Percentiles rank a stretch among this genome's conserved stretches.
These are phyloP conservation scores for Geranium incanum DNA, from an alignment of 441 rosid genomes.

Conservation along the genomic window DNA sequence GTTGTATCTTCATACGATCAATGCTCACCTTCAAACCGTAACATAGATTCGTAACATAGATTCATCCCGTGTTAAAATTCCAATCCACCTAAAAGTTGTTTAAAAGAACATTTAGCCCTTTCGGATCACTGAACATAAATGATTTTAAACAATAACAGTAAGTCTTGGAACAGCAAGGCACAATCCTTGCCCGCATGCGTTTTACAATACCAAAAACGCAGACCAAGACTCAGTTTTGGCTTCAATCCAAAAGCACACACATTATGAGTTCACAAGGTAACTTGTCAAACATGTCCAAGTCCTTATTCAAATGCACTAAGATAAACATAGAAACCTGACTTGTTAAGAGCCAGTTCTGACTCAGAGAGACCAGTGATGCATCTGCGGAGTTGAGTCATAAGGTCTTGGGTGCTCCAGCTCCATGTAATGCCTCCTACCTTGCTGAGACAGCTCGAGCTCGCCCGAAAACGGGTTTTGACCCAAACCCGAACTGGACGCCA, in stretches of 20 bases:
- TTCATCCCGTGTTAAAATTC: too few species aligned
- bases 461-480: constrained; percentile 43
- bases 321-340: background rate
- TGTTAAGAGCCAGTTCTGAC: constrained; percentile 27
- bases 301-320: background rate
- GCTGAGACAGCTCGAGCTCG: constrained; percentile 47
- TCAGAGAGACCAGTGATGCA: constrained; percentile 55
- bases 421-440: constrained; percentile 44
- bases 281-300: background rate
- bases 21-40: too few species aligned
- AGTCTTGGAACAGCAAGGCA: background rate
- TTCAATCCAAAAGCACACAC: background rate
- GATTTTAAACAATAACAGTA: background rate
- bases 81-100: too few species aligned
- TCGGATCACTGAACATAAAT: background rate
- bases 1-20: too few species aligned
- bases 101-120: too few species aligned
- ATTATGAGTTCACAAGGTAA: background rate
- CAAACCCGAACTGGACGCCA: constrained; percentile 43
- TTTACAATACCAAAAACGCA: background rate
- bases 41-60: too few species aligned
- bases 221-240: background rate
- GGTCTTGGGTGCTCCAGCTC: constrained; percentile 52
- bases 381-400: constrained; percentile 45
- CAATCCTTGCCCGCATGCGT: background rate